Evolutionary conservation across 768 basidiomycete species (phyloP).

Genomic region (Tylopilus rubrobrunneus): DNA sequence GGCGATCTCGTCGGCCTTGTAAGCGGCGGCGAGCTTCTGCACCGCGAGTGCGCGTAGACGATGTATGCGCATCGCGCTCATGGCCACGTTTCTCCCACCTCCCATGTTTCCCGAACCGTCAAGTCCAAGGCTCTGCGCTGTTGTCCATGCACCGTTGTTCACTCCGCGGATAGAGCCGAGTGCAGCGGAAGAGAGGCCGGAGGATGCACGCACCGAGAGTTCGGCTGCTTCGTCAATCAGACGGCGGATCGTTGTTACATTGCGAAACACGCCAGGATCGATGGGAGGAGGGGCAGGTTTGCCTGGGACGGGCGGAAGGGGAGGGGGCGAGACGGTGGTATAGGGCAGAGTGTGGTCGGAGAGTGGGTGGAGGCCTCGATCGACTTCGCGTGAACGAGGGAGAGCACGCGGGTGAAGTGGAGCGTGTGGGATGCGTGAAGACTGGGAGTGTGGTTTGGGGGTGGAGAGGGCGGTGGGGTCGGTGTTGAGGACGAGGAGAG

Average conservation of each 20-base stretch:
- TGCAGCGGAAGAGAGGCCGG: constrained; percentile 74
- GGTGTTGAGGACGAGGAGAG: constrained; percentile 71
- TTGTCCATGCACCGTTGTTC: constrained; percentile 50
- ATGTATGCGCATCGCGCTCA: constrained; percentile 84
- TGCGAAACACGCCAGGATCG: constrained; percentile 83
- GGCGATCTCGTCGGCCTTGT: constrained; percentile 85
- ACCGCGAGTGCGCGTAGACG: constrained; percentile 77
- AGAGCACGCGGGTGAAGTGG: constrained; percentile 12
- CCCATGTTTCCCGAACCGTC: constrained; percentile 51
- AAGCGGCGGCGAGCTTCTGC: constrained; percentile 82
- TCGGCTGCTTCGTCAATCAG: constrained; percentile 90
- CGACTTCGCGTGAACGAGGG: constrained; percentile 33
- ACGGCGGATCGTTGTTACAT: constrained; percentile 66
- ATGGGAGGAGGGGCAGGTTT: constrained; percentile 81
- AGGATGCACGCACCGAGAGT: constrained; percentile 82
- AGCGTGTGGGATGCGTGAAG: constrained; percentile 17
- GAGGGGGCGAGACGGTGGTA: constrained; percentile 34
- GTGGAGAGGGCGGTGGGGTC: constrained; percentile 63
- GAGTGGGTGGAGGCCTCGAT: constrained; percentile 40
- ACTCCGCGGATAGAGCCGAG: constrained; percentile 59
- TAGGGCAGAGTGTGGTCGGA: constrained; percentile 34
- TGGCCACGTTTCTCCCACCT: constrained; percentile 69
- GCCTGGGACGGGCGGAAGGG: constrained; percentile 55
- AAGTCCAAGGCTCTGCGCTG: constrained; percentile 61
- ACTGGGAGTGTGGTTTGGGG: constrained; percentile 41